Evolutionary conservation across 2,329 filamentous ascomycete genomes (phyloP).

Genomic region (Curvularia sp.): DNA sequence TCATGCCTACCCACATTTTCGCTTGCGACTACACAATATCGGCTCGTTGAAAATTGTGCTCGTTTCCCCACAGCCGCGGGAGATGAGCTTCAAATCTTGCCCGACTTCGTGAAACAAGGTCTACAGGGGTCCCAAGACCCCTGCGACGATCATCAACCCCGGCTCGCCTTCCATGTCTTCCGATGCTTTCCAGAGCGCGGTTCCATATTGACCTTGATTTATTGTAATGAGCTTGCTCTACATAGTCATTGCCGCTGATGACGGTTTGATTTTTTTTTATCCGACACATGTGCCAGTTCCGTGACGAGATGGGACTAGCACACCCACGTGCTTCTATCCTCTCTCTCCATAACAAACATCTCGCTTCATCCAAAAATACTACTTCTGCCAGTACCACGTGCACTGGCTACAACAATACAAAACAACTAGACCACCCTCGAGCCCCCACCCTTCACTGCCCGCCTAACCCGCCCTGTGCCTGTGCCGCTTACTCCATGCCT

Average conservation of each 20-base stretch:
- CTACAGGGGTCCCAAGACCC: background rate
- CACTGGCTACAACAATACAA: no score
- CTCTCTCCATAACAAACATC: no score
- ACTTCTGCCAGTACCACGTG: no score
- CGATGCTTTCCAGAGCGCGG: background rate
- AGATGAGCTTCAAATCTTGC: conserved; percentile 8
- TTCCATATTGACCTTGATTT: background rate
- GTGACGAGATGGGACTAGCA: no score
- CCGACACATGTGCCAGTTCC: no score
- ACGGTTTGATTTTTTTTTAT: background rate
- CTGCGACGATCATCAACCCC: conserved; percentile 2
- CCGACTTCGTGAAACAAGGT: conserved; percentile 5
- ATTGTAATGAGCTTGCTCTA: background rate
- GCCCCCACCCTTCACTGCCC: no score
- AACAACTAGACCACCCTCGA: no score
- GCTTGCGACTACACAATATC: background rate
- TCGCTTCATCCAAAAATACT: no score
- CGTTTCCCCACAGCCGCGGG: conserved; percentile 5
- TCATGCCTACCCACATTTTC: background rate
- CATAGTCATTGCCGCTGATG: background rate
- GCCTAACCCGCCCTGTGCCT: no score
- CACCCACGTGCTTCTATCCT: no score
- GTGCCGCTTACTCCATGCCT: no score
- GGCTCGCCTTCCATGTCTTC: background rate
- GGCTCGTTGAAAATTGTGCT: background rate